Conservation (phyloP, 176 grass and related monocot species). For the Thinopyrum elongatum region DNA sequence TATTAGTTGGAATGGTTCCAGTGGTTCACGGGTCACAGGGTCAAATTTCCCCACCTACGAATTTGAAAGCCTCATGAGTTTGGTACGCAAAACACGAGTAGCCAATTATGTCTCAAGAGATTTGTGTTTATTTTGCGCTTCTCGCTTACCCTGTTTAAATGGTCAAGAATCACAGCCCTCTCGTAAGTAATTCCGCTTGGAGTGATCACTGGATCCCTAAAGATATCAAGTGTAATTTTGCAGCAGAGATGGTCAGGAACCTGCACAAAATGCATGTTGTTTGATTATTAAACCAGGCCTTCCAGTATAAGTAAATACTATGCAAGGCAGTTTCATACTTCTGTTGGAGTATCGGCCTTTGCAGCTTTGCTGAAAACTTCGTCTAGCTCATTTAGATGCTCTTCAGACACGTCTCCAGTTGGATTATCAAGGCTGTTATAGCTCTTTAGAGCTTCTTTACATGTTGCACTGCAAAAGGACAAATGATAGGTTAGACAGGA, state of each 20-base stretch:
- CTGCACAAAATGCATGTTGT: slow-evolving; percentile 30
- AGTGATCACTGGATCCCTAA: slow-evolving; percentile 84
- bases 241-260: slow-evolving; percentile 93
- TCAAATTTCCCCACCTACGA: slow-evolving; percentile 91
- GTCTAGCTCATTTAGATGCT: slow-evolving; percentile 53
- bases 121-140: background rate
- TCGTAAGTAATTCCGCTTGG: slow-evolving; percentile 92
- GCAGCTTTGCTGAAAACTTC: slow-evolving; percentile 66
- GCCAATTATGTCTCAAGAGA: background rate
- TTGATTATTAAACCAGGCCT: slow-evolving; percentile 3
- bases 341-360: slow-evolving; percentile 59
- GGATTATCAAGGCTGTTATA: slow-evolving; percentile 51
- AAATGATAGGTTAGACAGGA: background rate
- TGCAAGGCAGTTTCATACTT: slow-evolving; percentile 36
- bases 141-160: slow-evolving; percentile 68
- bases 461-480: slow-evolving; percentile 46
- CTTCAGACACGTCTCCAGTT: slow-evolving; percentile 38
- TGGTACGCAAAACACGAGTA: background rate
- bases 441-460: slow-evolving; percentile 62
- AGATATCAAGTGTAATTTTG: slow-evolving; percentile 92
- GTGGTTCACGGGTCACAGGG: slow-evolving; percentile 62
- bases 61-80: background rate
- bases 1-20: slow-evolving; percentile 75
- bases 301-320: background rate
- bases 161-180: slow-evolving; percentile 69